phyloP scores from a whole-genome alignment of 1,139 yeast species.

The Yamadazyma conglobata region DNA sequence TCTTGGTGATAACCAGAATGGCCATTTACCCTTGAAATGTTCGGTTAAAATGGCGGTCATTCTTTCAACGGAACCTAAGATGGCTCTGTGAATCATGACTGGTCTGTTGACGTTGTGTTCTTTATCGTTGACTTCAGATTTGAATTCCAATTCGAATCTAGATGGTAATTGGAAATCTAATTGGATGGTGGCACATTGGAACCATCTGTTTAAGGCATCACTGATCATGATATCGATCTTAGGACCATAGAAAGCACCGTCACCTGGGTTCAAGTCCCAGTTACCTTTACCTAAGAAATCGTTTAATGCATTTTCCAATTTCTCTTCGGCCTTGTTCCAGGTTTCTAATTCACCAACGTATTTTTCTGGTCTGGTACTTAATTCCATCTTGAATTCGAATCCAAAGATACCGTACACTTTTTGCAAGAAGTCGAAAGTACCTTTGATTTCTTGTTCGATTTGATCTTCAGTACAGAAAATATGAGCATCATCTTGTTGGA shows the following conservation, averaged over 20 bases:
- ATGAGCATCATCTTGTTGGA: constrained; percentile 99
- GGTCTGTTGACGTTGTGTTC: constrained; percentile 55
- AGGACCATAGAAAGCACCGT: constrained; percentile 99
- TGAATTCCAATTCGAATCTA: constrained; percentile 85
- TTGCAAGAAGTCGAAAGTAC: constrained; percentile 75
- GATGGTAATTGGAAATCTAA: constrained; percentile 95
- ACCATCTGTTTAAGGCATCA: constrained; percentile 91
- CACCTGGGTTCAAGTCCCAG: constrained; percentile 93
- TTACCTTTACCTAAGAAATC: constrained; percentile 57
- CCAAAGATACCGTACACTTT: constrained; percentile 82
- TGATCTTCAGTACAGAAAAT: constrained; percentile 91
- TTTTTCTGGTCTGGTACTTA: constrained; percentile 92
- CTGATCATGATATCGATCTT: constrained; percentile 82
- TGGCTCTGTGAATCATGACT: constrained; percentile 98
- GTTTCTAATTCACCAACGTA: constrained; percentile 82
- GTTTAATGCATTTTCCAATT: constrained; percentile 70
- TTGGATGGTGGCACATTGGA: constrained; percentile 97
- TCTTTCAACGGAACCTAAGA: constrained; percentile 95
- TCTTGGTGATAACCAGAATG: constrained; percentile 98
- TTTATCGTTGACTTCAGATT: constrained; percentile 62
- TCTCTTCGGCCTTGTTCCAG: constrained; percentile 85
- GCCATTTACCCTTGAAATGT: constrained; percentile 98
- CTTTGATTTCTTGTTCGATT: constrained; percentile 76
- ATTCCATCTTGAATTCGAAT: constrained; percentile 82
- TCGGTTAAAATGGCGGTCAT: constrained; percentile 97